These are phyloP conservation scores for Arxiozyma heterogenica DNA, from an alignment of 1,139 yeast genomes.

Conservation along the genomic window DNA sequence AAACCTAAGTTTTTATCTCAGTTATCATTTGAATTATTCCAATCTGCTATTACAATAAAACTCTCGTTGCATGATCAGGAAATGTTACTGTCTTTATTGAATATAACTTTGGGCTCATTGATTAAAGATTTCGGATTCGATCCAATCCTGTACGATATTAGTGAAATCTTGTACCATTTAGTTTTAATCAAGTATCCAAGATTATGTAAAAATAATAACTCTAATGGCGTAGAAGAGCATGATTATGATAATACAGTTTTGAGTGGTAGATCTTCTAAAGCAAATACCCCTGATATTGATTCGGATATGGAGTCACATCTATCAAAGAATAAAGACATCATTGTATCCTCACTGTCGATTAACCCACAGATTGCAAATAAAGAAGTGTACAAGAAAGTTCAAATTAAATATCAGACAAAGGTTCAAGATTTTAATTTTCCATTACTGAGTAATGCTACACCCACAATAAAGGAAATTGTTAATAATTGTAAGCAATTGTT, in stretches of 20 bases:
- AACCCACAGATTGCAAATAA: conserved; percentile 29
- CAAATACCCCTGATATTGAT: background rate
- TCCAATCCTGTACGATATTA: conserved; percentile 47
- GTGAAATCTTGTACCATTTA: conserved; percentile 57
- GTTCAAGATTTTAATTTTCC: conserved; percentile 29
- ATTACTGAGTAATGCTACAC: conserved; percentile 29
- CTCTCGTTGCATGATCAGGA: conserved; percentile 8
- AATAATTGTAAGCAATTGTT: conserved; percentile 26
- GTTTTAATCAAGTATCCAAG: conserved; percentile 28
- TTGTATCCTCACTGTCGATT: conserved; percentile 26
- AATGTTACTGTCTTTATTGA: conserved; percentile 29
- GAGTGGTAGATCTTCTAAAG: background rate
- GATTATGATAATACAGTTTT: background rate
- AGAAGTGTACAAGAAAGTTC: conserved; percentile 25
- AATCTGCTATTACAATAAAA: conserved; percentile 5
- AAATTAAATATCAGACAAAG: conserved; percentile 23
- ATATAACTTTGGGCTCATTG: conserved; percentile 58
- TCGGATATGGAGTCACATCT: background rate
- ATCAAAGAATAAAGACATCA: conserved; percentile 4
- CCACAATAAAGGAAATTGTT: conserved; percentile 26
- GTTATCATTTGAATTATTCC: conserved; percentile 5
- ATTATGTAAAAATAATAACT: background rate
- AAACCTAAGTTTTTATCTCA: background rate
- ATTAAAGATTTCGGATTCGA: conserved; percentile 77
- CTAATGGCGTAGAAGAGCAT: background rate